phyloP scores from a whole-genome alignment of 352 stramenopile species.

The Phytophthora fragariae region DNA sequence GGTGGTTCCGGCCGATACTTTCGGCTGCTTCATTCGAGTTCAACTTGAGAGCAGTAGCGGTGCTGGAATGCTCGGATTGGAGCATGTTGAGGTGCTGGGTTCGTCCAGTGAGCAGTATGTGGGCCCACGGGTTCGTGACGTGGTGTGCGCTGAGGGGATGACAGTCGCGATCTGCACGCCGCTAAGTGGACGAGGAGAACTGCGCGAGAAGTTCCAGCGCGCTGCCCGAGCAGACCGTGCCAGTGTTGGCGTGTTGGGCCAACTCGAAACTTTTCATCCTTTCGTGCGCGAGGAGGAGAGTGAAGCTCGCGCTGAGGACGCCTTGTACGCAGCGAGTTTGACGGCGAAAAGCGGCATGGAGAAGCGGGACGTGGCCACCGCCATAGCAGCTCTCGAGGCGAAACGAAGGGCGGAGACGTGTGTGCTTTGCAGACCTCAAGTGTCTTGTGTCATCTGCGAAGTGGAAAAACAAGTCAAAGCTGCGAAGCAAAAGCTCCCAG shows the following conservation, averaged over 20 bases:
- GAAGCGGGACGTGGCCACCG: conserved; percentile 33
- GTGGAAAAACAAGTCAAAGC: conserved; percentile 34
- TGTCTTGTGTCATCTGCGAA: conserved; percentile 41
- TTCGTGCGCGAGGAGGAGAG: conserved; percentile 43
- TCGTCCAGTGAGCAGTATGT: conserved; percentile 50
- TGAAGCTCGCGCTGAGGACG: conserved; percentile 21
- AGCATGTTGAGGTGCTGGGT: conserved; percentile 59
- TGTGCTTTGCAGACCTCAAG: conserved; percentile 40
- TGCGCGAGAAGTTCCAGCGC: conserved; percentile 66
- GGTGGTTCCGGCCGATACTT: conserved; percentile 58
- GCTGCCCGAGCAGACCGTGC: conserved; percentile 61
- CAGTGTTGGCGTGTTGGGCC: conserved; percentile 54
- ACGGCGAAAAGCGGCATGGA: conserved; percentile 29
- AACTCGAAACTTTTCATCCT: conserved; percentile 75
- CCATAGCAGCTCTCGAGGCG: conserved; percentile 33
- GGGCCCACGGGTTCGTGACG: conserved; percentile 63
- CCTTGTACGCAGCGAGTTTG: conserved; percentile 21
- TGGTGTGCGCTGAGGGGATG: conserved; percentile 62
- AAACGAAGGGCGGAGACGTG: conserved; percentile 30
- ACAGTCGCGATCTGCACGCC: conserved; percentile 67
- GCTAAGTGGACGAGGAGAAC: conserved; percentile 38
- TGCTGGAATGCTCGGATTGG: conserved; percentile 58
- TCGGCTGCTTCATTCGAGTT: conserved; percentile 66
- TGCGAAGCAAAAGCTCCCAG: conserved; percentile 18
- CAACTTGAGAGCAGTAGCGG: conserved; percentile 58